Evolutionary conservation across 345 rosid species (phyloP), one percentile per base, ranked within the genome.

Genomic region (Syzygium oleosum): DNA sequence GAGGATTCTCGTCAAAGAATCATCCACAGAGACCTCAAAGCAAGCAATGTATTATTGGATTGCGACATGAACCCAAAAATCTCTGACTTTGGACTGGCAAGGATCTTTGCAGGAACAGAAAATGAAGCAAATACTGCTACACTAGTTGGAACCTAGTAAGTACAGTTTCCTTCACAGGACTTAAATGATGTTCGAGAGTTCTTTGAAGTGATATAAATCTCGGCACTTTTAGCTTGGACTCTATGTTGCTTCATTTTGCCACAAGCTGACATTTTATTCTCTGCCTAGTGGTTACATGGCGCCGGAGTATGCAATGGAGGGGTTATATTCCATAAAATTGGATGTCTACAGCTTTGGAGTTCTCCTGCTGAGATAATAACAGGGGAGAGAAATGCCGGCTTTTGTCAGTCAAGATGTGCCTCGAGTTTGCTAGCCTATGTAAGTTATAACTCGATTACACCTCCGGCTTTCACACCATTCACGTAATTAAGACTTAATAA

Each of bases 321-420:
- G 92, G 12, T 49, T 88, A 27, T 91, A 89, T 87, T 93, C 93
- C 2, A 51, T 89, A 15, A 91, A 93, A 88, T 92, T 93, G 1
- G 94, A 92, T 52, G 91, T 88, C 12, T 93, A 90, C 54, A 92
- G 92, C 84, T 93, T 92, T 59, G 93, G 95, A 51, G 95, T 92
- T n/a, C 25, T 91, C 51, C 6, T 93, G 34, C 87, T 23, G 95
- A 92, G 90, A 90, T 90, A 43, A 53, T 92, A 52, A 89, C 89
- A n/a, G 94, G 92, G 59, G 88, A 79, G 87, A 91, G 87, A 68
- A 91, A 90, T 54, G 86, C 85, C 9, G 84, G 88, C 16, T 91
- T 85, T 52, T 86, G 87, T 65, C 87, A 46, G 21, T 84, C 85
- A 1, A 86, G 88, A 38, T 87, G 52, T 43, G 90, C 87, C 21